Conservation (phyloP, 495 filamentous ascomycete genomes). For the Penicillium turbatum region DNA sequence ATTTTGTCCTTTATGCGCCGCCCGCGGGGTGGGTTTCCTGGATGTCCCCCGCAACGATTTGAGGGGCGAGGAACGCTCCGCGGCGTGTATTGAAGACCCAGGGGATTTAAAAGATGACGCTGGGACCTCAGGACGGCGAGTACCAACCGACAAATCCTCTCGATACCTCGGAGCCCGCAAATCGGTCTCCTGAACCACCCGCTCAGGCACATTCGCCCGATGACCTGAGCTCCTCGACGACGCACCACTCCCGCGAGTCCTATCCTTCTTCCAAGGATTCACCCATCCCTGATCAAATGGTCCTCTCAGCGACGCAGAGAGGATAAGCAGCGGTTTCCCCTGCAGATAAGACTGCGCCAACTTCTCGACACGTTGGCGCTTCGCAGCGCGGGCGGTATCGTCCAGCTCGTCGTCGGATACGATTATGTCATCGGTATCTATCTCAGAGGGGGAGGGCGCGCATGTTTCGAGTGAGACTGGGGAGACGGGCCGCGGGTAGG, state of each 20-base stretch:
- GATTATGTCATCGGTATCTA: slow-evolving; percentile 39
- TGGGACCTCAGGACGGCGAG: background rate
- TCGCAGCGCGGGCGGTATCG: slow-evolving; percentile 43
- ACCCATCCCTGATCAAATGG: slow-evolving; percentile 61
- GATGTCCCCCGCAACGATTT: slow-evolving; percentile 3
- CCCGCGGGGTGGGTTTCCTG: background rate
- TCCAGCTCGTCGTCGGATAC: slow-evolving; percentile 60
- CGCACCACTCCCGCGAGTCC: slow-evolving; percentile 4
- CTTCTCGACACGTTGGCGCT: slow-evolving; percentile 53
- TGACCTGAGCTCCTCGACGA: background rate
- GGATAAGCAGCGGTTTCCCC: slow-evolving; percentile 53
- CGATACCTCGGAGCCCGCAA: slow-evolving; percentile 4
- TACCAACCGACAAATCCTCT: slow-evolving; percentile 3
- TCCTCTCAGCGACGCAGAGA: slow-evolving; percentile 58
- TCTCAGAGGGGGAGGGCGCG: slow-evolving; percentile 34
- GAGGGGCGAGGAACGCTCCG: background rate
- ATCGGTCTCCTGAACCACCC: slow-evolving; percentile 21
- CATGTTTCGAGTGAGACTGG: slow-evolving; percentile 45
- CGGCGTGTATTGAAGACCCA: background rate
- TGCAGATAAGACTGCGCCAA: slow-evolving; percentile 55
- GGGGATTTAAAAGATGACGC: background rate
- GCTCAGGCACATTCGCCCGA: background rate
- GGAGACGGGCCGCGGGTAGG: slow-evolving; percentile 36
- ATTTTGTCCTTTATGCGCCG: background rate
- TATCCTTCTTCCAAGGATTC: slow-evolving; percentile 57